Conservation (phyloP, 805 yeast genomes). For the Wickerhamomyces hampshirensis region DNA sequence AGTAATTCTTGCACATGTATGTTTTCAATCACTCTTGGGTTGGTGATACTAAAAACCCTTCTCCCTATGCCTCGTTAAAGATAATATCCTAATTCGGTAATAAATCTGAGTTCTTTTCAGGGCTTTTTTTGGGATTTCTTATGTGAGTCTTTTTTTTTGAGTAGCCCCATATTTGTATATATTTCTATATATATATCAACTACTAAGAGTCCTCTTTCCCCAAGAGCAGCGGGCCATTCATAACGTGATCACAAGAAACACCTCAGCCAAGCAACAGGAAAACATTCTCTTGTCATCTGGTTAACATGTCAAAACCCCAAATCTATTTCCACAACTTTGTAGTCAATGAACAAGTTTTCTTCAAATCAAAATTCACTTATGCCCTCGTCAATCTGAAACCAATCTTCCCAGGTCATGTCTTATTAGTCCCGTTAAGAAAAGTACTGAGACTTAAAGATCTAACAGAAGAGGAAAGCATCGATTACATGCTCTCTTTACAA, state of each 20-base stretch:
- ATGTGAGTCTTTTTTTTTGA: no score
- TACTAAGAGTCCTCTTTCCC: not conserved
- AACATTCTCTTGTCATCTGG: no score
- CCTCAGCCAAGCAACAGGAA: not conserved
- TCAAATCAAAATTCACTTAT: slow-evolving; percentile 55
- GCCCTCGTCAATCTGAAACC: slow-evolving; percentile 93
- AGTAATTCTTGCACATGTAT: no score
- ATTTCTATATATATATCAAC: no score
- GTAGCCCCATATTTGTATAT: no score
- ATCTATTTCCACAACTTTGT: slow-evolving; percentile 47
- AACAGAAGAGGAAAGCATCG: slow-evolving; percentile 64
- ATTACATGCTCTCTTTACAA: slow-evolving; percentile 75
- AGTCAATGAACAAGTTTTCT: slow-evolving; percentile 52
- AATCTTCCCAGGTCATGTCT: slow-evolving; percentile 87
- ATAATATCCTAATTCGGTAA: no score
- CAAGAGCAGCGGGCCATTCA: not conserved
- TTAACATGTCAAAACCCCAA: slow-evolving; percentile 2
- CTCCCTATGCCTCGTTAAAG: no score
- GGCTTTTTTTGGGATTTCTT: no score
- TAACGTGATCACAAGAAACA: not conserved
- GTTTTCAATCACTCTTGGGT: no score
- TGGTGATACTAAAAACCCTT: no score
- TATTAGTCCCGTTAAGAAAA: slow-evolving; percentile 76
- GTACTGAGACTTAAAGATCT: slow-evolving; percentile 68
- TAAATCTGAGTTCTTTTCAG: no score